Conservation (phyloP, 306 rosid genomes). For the Rosa multiflora region DNA sequence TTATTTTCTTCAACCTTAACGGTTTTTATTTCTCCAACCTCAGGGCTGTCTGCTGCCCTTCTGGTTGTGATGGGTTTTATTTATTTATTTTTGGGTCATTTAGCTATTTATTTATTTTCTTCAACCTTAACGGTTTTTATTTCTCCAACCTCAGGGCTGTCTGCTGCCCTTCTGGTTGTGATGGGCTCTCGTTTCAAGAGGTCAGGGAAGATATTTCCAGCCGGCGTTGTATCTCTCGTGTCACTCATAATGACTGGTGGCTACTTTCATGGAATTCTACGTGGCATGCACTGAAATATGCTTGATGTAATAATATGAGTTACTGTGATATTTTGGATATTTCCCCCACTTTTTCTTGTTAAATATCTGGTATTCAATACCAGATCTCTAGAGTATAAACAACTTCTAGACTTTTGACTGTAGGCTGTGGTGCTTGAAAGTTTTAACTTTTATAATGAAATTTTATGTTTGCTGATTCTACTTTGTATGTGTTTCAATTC, state of each 20-base stretch:
- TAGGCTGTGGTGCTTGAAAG: slow-evolving; percentile 23
- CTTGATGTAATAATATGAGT: slow-evolving; percentile 5
- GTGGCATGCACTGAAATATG: slow-evolving; percentile 57
- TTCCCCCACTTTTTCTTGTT: background rate
- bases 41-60: slow-evolving; percentile 91
- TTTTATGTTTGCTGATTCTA: background rate
- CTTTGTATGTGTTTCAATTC: background rate
- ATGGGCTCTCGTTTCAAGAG: slow-evolving; percentile 96
- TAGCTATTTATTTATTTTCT: background rate
- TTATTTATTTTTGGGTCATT: background rate
- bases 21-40: slow-evolving; percentile 4
- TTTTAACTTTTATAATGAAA: slow-evolving; percentile 2
- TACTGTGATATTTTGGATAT: background rate
- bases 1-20: slow-evolving; percentile 6
- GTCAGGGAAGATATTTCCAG: slow-evolving; percentile 95
- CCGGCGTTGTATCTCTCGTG: slow-evolving; percentile 89
- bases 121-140: slow-evolving; percentile 9
- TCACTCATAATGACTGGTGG: slow-evolving; percentile 91
- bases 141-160: slow-evolving; percentile 53
- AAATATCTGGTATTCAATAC: background rate
- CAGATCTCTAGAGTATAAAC: slow-evolving; percentile 2
- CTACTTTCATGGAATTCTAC: slow-evolving; percentile 91
- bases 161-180: slow-evolving; percentile 83
- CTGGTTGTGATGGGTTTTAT: slow-evolving; percentile 95
- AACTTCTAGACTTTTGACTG: slow-evolving; percentile 21